Evolutionary conservation across 2,329 filamentous ascomycete species (phyloP).

Genomic region (Tolypocladium album): DNA sequence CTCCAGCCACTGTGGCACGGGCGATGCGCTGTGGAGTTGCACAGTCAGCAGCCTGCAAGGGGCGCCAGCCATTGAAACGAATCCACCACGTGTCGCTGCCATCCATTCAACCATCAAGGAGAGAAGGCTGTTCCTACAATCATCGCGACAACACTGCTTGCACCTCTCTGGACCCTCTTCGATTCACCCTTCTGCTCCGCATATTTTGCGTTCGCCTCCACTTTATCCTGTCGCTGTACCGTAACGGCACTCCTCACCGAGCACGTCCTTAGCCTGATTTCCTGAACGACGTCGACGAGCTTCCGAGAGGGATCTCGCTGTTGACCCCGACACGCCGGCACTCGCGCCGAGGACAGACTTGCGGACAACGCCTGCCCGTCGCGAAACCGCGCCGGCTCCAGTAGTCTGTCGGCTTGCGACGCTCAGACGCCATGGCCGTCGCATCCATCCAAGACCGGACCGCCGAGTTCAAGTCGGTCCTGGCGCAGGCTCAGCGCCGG

Average conservation of each 20-base stretch:
- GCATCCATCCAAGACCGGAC: slow-evolving; percentile 92
- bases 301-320: background rate
- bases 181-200: background rate
- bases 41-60: background rate
- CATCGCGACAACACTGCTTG: background rate
- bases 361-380: background rate
- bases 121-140: background rate
- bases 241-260: background rate
- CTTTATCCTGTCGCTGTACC: background rate
- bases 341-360: background rate
- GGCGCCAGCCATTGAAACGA: background rate
- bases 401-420: slow-evolving; percentile 9
- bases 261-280: no score
- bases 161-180: background rate
- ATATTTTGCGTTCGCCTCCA: background rate
- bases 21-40: background rate
- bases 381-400: slow-evolving; percentile 24
- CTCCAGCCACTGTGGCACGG: background rate
- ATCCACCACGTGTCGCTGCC: slow-evolving; percentile 5
- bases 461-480: slow-evolving; percentile 85
- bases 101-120: background rate
- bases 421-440: slow-evolving; percentile 41
- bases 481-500: slow-evolving; percentile 72
- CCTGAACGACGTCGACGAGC: background rate
- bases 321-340: background rate